A percentile compares a stretch with the other conserved stretches of the same genome.
These are phyloP conservation scores for Aspergillus sojae DNA, from an alignment of 2,329 filamentous ascomycete genomes.

Conservation along the genomic window DNA sequence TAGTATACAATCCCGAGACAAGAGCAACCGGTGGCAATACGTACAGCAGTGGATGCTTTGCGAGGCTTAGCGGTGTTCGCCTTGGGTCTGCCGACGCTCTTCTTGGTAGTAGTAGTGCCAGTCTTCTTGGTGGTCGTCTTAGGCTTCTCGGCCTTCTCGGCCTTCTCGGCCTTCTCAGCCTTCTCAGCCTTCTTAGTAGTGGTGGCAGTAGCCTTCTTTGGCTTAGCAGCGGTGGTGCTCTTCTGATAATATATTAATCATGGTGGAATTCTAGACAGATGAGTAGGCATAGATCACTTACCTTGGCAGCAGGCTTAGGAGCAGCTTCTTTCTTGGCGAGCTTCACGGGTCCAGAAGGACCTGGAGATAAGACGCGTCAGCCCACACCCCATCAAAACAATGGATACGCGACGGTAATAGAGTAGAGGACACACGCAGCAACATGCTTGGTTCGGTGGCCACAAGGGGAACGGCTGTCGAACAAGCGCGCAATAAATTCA, in stretches of 20 bases:
- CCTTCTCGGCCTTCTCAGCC: conserved; percentile 58
- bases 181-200: conserved; percentile 50
- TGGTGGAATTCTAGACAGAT: not conserved
- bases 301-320: conserved; percentile 48
- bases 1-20: conserved; percentile 19
- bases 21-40: conserved; percentile 18
- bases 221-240: conserved; percentile 25
- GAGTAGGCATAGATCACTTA: conserved; percentile 11
- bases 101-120: conserved; percentile 47
- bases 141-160: conserved; percentile 42
- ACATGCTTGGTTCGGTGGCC: not conserved
- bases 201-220: conserved; percentile 24
- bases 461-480: not conserved
- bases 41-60: conserved; percentile 50
- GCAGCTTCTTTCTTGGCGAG: conserved; percentile 74
- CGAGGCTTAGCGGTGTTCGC: conserved; percentile 58
- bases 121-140: conserved; percentile 52
- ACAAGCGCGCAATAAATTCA: conserved; percentile 5
- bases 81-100: conserved; percentile 55
- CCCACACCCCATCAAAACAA: conserved; percentile 10
- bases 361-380: conserved; percentile 50
- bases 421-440: not conserved
- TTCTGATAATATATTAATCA: conserved; percentile 10
- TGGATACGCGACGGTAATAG: conserved; percentile 3
- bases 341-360: conserved; percentile 87